Evolutionary conservation across 2,329 filamentous ascomycete genomes (phyloP).

Genomic region (Leptographium wingfieldii): DNA sequence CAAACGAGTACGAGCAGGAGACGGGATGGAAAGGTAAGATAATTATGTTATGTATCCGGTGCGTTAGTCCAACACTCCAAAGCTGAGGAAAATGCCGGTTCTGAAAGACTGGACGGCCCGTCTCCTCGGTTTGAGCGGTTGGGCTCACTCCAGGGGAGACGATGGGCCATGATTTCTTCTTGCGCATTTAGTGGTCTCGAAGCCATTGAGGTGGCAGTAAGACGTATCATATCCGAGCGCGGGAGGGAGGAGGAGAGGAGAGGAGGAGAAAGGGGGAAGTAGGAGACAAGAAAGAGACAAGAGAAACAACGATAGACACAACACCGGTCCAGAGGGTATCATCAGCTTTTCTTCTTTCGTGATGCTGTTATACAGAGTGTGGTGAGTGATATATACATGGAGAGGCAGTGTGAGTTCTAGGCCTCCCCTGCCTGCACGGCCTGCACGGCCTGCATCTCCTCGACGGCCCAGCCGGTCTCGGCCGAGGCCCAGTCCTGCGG

Average conservation of each 20-base stretch:
- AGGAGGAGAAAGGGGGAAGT: background rate
- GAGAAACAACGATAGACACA: background rate
- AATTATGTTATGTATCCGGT: slow-evolving; percentile 40
- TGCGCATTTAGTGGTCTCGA: slow-evolving; percentile 48
- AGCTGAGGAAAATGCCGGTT: slow-evolving; percentile 38
- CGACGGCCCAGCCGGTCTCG: slow-evolving; percentile 59
- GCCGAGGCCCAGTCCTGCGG: slow-evolving; percentile 57
- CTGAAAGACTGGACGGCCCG: slow-evolving; percentile 45
- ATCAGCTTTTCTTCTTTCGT: background rate
- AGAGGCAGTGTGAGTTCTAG: background rate
- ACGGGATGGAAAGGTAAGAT: too few relatives aligned
- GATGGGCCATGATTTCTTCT: slow-evolving; percentile 29
- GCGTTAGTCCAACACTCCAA: slow-evolving; percentile 52
- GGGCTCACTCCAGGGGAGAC: background rate
- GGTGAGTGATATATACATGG: background rate
- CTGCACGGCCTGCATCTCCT: slow-evolving; percentile 62
- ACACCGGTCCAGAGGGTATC: background rate
- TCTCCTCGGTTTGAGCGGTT: background rate
- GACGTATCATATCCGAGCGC: slow-evolving; percentile 57
- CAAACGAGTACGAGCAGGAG: too few relatives aligned
- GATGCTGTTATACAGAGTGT: background rate
- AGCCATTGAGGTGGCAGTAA: slow-evolving; percentile 39
- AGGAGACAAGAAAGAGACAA: background rate
- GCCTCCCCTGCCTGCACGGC: slow-evolving; percentile 27
- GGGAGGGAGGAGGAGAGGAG: background rate